These are phyloP conservation scores for Phytophthora pluvialis DNA, from an alignment of 352 stramenopile species.

Conservation along the genomic window DNA sequence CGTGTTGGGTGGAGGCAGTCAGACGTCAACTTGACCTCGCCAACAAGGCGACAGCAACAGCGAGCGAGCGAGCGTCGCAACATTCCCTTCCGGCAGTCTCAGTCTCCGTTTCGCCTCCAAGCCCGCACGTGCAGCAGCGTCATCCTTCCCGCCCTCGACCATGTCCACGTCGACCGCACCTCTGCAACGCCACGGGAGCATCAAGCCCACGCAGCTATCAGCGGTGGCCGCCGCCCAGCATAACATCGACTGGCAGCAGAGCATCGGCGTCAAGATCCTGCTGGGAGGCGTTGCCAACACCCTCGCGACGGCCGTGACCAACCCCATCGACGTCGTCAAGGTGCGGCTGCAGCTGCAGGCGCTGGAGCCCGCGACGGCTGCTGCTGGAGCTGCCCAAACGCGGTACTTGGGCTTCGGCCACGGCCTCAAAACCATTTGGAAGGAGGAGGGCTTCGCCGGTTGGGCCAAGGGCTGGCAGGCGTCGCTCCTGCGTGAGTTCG, in stretches of 20 bases:
- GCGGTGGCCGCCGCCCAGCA: slow-evolving; percentile 24
- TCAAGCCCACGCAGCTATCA: slow-evolving; percentile 25
- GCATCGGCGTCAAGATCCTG: slow-evolving; percentile 65
- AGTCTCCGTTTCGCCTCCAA: slow-evolving; percentile 31
- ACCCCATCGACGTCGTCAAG: slow-evolving; percentile 77
- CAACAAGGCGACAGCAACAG: slow-evolving; percentile 20
- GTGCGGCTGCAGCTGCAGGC: slow-evolving; percentile 70
- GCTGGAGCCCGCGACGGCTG: slow-evolving; percentile 44
- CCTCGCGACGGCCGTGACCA: slow-evolving; percentile 51
- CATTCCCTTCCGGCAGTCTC: slow-evolving; percentile 2
- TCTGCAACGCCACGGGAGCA: slow-evolving; percentile 20
- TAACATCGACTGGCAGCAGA: slow-evolving; percentile 53
- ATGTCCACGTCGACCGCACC: slow-evolving; percentile 26
- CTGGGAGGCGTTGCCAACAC: slow-evolving; percentile 71
- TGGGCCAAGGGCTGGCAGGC: slow-evolving; percentile 68
- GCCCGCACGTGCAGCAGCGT: background rate
- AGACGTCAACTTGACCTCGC: slow-evolving; percentile 21
- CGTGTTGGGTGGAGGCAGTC: slow-evolving; percentile 27
- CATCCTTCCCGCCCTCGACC: background rate
- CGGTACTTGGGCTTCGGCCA: slow-evolving; percentile 68
- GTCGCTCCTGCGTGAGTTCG: slow-evolving; percentile 69
- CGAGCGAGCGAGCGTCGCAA: slow-evolving; percentile 22
- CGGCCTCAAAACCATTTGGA: slow-evolving; percentile 56
- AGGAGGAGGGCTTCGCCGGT: slow-evolving; percentile 62
- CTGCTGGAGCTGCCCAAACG: slow-evolving; percentile 38